Conservation (phyloP, 352 stramenopile species). For the Phytophthora constricta region DNA sequence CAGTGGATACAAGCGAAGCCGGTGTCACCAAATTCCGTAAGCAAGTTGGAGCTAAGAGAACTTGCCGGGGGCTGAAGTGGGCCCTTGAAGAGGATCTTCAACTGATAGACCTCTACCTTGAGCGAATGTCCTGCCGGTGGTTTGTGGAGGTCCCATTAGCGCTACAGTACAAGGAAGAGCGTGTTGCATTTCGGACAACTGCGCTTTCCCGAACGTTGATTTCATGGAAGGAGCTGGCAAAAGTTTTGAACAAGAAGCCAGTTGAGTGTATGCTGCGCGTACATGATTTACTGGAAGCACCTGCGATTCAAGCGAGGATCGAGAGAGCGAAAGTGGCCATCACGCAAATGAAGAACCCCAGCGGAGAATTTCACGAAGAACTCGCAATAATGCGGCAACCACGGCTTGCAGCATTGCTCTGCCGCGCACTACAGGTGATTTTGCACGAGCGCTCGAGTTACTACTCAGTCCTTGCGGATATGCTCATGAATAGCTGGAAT, state of each 20-base stretch:
- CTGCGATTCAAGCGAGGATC: conserved; percentile 66
- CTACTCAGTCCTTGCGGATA: conserved; percentile 72
- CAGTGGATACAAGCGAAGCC: conserved; percentile 40
- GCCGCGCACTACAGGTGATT: conserved; percentile 81
- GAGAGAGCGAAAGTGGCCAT: conserved; percentile 66
- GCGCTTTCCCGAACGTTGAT: conserved; percentile 63
- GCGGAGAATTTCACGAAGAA: conserved; percentile 77
- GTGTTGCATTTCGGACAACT: conserved; percentile 69
- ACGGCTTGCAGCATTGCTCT: conserved; percentile 68
- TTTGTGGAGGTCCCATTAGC: conserved; percentile 81
- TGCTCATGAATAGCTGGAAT: conserved; percentile 74
- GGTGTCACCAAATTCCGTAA: conserved; percentile 55
- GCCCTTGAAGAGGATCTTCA: conserved; percentile 64
- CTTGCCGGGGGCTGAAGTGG: conserved; percentile 65
- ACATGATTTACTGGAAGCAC: conserved; percentile 65
- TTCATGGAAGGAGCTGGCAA: conserved; percentile 72
- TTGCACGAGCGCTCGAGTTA: conserved; percentile 80
- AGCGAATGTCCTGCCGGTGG: conserved; percentile 75
- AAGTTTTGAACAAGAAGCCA: conserved; percentile 64
- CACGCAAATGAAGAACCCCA: conserved; percentile 74
- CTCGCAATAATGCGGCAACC: conserved; percentile 58
- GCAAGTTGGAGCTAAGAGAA: conserved; percentile 58
- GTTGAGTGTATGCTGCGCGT: conserved; percentile 77
- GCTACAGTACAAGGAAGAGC: conserved; percentile 69
- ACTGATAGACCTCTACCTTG: conserved; percentile 78